A percentile compares a stretch with the other conserved stretches of the same genome.
Conservation (phyloP, 306 rosid species). For the Cicer yamashitae region DNA sequence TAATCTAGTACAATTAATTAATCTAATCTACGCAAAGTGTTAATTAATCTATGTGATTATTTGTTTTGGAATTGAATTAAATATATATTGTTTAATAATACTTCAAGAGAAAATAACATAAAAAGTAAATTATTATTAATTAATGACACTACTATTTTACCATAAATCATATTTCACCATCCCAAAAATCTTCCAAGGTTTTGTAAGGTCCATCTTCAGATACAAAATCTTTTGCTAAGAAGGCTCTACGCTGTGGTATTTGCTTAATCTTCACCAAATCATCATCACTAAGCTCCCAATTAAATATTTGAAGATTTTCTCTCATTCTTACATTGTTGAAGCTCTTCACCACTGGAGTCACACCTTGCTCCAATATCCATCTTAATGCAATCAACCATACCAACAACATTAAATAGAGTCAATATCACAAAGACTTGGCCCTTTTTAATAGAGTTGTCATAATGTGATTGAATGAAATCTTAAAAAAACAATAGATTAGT, state of each 20-base stretch:
- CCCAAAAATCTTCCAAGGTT: conserved; percentile 58
- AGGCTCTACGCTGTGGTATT: conserved; percentile 49
- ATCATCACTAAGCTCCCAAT: conserved; percentile 49
- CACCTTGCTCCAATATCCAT: conserved; percentile 56
- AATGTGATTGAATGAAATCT: too few relatives aligned
- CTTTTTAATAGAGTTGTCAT: neutral
- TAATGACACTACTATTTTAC: too few relatives aligned
- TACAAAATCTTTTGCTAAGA: conserved; percentile 34
- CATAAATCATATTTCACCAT: conserved; percentile 46
- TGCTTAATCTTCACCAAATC: conserved; percentile 49
- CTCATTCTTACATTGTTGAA: conserved; percentile 58
- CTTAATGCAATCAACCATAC: conserved; percentile 51
- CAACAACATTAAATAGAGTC: neutral
- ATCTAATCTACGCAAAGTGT: too few relatives aligned
- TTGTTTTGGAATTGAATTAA: too few relatives aligned
- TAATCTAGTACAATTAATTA: too few relatives aligned
- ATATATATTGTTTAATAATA: too few relatives aligned
- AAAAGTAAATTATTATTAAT: too few relatives aligned
- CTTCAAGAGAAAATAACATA: too few relatives aligned
- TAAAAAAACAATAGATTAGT: too few relatives aligned
- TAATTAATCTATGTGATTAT: too few relatives aligned
- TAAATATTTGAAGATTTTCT: conserved; percentile 51
- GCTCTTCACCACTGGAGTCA: conserved; percentile 50
- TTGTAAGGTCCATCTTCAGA: conserved; percentile 50
- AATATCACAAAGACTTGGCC: neutral